Evolutionary conservation across 768 basidiomycete genomes (phyloP).

Genomic region (Russula compacta): DNA sequence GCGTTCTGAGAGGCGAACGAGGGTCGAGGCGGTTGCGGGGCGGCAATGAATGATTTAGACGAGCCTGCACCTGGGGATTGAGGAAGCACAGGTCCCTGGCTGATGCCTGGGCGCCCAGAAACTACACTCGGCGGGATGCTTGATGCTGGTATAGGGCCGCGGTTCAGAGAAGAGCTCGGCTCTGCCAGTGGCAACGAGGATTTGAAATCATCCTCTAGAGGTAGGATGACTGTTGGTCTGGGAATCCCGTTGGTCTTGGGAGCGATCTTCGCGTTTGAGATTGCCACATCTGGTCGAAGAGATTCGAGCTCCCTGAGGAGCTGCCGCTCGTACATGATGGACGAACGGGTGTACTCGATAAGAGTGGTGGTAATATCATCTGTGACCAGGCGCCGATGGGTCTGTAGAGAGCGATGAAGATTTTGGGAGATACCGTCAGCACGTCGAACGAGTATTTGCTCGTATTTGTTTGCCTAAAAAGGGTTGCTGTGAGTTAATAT

Average conservation of each 20-base stretch:
- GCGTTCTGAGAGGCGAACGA: constrained; percentile 29
- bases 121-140: constrained; percentile 1
- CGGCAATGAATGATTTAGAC: constrained; percentile 26
- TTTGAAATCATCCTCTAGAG: constrained; percentile 51
- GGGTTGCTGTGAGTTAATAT: constrained; percentile 11
- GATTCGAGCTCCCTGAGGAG: constrained; percentile 81
- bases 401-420: constrained; percentile 75
- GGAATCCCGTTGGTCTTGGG: constrained; percentile 43
- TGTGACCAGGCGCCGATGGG: constrained; percentile 79
- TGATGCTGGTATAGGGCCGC: constrained; percentile 20
- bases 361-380: constrained; percentile 86
- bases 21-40: constrained; percentile 13
- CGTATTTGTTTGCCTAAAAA: constrained; percentile 78
- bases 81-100: constrained; percentile 30
- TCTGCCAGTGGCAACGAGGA: constrained; percentile 24
- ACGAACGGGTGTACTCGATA: constrained; percentile 87
- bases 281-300: constrained; percentile 64
- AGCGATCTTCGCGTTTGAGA: constrained; percentile 51
- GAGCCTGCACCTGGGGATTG: constrained; percentile 51
- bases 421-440: constrained; percentile 92
- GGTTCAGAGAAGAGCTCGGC: constrained; percentile 20
- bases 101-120: constrained; percentile 21
- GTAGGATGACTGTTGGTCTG: constrained; percentile 51
- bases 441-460: constrained; percentile 74
- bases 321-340: constrained; percentile 87